Conservation (phyloP, 176 grass and related monocot species). For the Coix lacrymajobi region DNA sequence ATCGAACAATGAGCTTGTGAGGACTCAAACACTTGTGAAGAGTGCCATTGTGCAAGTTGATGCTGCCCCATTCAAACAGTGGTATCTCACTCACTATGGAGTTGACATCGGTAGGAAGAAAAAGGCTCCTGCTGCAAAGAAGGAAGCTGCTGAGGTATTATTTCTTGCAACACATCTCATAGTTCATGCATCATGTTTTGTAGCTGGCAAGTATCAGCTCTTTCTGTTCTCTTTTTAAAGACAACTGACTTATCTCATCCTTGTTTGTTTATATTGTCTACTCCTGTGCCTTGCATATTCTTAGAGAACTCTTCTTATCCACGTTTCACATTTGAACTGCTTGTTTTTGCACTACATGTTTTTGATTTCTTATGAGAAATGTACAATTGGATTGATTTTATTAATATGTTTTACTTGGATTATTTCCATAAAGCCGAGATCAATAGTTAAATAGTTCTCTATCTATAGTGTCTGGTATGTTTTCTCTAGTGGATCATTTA, state of each 20-base stretch:
- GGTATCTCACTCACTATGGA: constrained; percentile 91
- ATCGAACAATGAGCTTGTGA: constrained; percentile 92
- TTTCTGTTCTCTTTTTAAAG: not conserved
- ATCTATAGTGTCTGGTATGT: not conserved
- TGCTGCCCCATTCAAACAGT: constrained; percentile 88
- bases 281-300: not conserved
- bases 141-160: constrained; percentile 37
- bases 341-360: not conserved
- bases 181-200: not conserved
- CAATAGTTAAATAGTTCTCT: not conserved
- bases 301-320: not conserved
- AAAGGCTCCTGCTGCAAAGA: constrained; percentile 35
- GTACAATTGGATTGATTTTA: not conserved
- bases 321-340: not conserved
- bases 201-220: not conserved
- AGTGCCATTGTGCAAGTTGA: constrained; percentile 90
- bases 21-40: constrained; percentile 91
- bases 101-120: constrained; percentile 80
- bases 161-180: not conserved
- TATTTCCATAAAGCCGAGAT: not conserved
- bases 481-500: not conserved
- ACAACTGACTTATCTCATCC: not conserved
- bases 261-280: not conserved
- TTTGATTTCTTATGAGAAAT: not conserved
- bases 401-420: not conserved